phyloP scores from a whole-genome alignment of 2,329 filamentous ascomycete species.

The Cercospora brassicicola region DNA sequence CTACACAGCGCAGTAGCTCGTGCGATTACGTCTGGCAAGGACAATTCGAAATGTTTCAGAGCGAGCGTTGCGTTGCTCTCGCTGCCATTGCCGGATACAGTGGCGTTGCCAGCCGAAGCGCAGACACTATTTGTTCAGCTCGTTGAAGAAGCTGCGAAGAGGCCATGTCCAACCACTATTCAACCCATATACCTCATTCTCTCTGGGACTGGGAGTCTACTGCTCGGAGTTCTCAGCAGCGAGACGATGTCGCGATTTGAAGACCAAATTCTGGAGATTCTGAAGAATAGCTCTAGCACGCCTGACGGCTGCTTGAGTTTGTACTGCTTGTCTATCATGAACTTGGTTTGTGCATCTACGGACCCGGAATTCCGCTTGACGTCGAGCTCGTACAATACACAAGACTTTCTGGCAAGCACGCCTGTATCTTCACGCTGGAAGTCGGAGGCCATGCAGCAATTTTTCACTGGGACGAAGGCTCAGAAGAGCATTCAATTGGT shows the following conservation, averaged over 20 bases:
- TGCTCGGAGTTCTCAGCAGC: slow-evolving; percentile 35
- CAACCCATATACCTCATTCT: slow-evolving; percentile 38
- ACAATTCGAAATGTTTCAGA: slow-evolving; percentile 25
- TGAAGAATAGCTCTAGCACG: slow-evolving; percentile 32
- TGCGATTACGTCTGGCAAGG: slow-evolving; percentile 28
- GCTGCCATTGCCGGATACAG: slow-evolving; percentile 31
- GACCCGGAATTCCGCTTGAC: slow-evolving; percentile 28
- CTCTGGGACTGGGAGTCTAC: slow-evolving; percentile 33
- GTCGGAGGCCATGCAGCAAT: slow-evolving; percentile 37
- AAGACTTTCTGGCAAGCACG: slow-evolving; percentile 37
- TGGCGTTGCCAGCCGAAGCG: slow-evolving; percentile 36
- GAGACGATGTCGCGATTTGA: slow-evolving; percentile 35
- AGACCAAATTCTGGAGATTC: slow-evolving; percentile 37
- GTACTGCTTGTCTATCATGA: slow-evolving; percentile 42
- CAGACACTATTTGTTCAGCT: slow-evolving; percentile 38
- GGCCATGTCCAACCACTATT: slow-evolving; percentile 33
- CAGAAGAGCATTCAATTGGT: slow-evolving; percentile 40
- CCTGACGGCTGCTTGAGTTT: slow-evolving; percentile 38
- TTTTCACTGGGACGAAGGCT: slow-evolving; percentile 38
- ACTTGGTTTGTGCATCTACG: slow-evolving; percentile 29
- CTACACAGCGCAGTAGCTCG: slow-evolving; percentile 33
- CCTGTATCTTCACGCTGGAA: slow-evolving; percentile 32
- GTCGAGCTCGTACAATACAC: slow-evolving; percentile 33
- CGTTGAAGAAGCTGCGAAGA: slow-evolving; percentile 34
- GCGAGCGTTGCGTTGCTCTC: slow-evolving; percentile 36